Conservation (phyloP, 768 basidiomycete species). For the Tulasnella calospora region DNA sequence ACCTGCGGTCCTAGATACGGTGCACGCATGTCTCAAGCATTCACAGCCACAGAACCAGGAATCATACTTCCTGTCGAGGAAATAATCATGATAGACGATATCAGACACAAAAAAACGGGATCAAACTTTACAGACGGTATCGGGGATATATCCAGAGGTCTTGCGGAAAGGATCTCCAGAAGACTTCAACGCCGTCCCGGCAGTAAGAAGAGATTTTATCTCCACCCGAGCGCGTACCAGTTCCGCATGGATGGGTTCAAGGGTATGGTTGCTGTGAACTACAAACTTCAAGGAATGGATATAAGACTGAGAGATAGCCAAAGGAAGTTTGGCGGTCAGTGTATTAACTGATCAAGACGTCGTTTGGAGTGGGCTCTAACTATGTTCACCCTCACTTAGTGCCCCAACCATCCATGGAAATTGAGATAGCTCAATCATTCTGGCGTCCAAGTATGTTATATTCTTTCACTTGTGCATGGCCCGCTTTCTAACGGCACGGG, state of each 20-base stretch:
- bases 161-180: constrained; percentile 49
- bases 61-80: constrained; percentile 42
- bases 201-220: constrained; percentile 35
- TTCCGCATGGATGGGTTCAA: constrained; percentile 32
- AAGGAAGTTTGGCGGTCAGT: constrained; percentile 54
- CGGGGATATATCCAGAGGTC: constrained; percentile 55
- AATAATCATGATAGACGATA: constrained; percentile 45
- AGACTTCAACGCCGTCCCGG: constrained; percentile 35
- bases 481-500: neutral
- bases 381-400: neutral
- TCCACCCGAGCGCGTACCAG: constrained; percentile 46
- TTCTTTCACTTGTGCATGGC: neutral
- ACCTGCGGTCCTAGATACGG: constrained; percentile 51
- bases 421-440: constrained; percentile 65
- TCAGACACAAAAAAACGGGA: constrained; percentile 43
- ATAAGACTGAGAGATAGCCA: constrained; percentile 57
- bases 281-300: constrained; percentile 46
- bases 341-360: neutral
- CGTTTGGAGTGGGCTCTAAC: too few species aligned
- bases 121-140: constrained; percentile 65
- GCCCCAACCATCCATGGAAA: constrained; percentile 42
- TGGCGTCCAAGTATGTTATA: constrained; percentile 48
- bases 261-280: constrained; percentile 56
- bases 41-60: constrained; percentile 66
- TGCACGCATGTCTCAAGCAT: constrained; percentile 67